phyloP scores from a whole-genome alignment of 78 protist species.

The Mantamonas sphyraenae region DNA sequence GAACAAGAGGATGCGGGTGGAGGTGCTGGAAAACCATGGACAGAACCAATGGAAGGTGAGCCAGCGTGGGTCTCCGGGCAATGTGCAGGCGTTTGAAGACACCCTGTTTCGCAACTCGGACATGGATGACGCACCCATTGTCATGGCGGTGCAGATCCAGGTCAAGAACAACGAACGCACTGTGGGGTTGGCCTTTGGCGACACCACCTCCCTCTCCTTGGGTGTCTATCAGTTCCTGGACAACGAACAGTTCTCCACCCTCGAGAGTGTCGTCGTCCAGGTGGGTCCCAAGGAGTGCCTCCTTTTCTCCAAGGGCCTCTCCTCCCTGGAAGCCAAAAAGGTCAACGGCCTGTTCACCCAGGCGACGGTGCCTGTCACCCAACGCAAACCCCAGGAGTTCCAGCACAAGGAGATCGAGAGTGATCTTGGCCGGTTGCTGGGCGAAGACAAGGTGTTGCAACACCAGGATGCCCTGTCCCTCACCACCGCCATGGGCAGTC shows the following conservation, averaged over 20 bases:
- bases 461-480: too few relatives aligned
- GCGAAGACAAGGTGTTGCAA: too few relatives aligned
- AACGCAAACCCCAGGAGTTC: too few relatives aligned
- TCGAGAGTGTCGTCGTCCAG: slow-evolving; percentile 33
- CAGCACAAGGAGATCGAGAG: slow-evolving; percentile 2
- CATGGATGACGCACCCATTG: slow-evolving; percentile 5
- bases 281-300: slow-evolving; percentile 51
- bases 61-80: slow-evolving; percentile 56
- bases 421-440: background rate
- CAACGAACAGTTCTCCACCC: slow-evolving; percentile 43
- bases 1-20: slow-evolving; percentile 11
- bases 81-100: slow-evolving; percentile 39
- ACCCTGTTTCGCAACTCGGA: background rate
- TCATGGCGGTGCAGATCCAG: slow-evolving; percentile 14
- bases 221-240: slow-evolving; percentile 37
- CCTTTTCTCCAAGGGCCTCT: too few relatives aligned
- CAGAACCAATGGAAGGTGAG: background rate
- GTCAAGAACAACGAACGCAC: background rate
- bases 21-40: slow-evolving; percentile 17
- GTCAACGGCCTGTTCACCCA: too few relatives aligned
- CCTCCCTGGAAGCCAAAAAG: too few relatives aligned
- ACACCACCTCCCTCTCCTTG: too few relatives aligned
- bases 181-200: slow-evolving; percentile 3
- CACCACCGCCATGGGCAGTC: too few relatives aligned
- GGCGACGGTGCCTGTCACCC: too few relatives aligned